phyloP scores from a whole-genome alignment of 371 early-diverging fungal species.

The Vairimorpha ceranae region DNA sequence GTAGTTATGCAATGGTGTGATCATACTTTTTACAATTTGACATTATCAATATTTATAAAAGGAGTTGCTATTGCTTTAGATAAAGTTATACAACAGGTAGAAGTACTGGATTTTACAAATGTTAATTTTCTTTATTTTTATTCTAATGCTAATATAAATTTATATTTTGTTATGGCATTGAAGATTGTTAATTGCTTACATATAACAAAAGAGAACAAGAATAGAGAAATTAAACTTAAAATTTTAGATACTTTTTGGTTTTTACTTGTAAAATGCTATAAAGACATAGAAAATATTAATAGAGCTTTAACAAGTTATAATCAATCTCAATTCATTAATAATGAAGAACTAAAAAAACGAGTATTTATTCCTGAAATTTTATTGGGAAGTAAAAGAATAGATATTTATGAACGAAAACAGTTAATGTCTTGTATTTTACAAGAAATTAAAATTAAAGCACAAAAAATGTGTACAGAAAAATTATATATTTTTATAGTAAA shows the following conservation, averaged over 20 bases:
- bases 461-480: background rate
- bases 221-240: background rate
- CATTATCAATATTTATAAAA: constrained; percentile 11
- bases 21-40: constrained; percentile 2
- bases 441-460: background rate
- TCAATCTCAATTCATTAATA: background rate
- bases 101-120: background rate
- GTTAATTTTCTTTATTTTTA: constrained; percentile 15
- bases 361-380: constrained; percentile 7
- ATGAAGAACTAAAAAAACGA: background rate
- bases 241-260: background rate
- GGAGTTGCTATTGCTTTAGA: constrained; percentile 17
- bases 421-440: constrained; percentile 6
- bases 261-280: background rate
- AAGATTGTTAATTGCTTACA: background rate
- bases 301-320: background rate
- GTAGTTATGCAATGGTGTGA: background rate
- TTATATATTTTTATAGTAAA: constrained; percentile 9
- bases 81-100: constrained; percentile 6
- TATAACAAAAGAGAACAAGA: background rate
- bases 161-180: background rate
- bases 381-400: constrained; percentile 8
- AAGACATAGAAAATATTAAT: constrained; percentile 8
- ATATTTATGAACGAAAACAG: background rate
- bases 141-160: constrained; percentile 3